phyloP scores from a whole-genome alignment of 495 filamentous ascomycete species.

The Penicillium manginii region DNA sequence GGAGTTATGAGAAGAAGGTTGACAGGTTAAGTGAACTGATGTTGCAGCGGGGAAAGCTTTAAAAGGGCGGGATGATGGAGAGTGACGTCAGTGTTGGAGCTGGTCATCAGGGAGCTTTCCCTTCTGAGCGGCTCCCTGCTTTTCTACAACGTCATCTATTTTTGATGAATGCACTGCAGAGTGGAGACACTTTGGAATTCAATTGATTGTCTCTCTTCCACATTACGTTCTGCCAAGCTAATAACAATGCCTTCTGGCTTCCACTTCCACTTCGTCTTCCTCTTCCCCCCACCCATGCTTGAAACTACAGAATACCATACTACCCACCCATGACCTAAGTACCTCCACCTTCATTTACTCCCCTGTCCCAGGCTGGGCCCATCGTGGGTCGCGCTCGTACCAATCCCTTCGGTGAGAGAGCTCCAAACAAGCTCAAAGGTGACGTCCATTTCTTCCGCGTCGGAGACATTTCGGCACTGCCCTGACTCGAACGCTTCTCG shows the following conservation, averaged over 20 bases:
- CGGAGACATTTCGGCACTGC: slow-evolving; percentile 18
- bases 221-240: slow-evolving; percentile 22
- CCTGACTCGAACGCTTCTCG: slow-evolving; percentile 25
- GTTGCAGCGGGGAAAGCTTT: slow-evolving; percentile 5
- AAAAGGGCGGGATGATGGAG: slow-evolving; percentile 33
- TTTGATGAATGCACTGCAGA: not conserved
- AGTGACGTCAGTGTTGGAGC: slow-evolving; percentile 42
- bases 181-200: slow-evolving; percentile 3
- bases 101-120: not conserved
- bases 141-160: slow-evolving; percentile 1
- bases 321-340: not conserved
- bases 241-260: slow-evolving; percentile 16
- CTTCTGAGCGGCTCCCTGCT: not conserved
- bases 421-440: slow-evolving; percentile 23
- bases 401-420: slow-evolving; percentile 25
- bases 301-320: slow-evolving; percentile 6
- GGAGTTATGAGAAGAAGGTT: slow-evolving; percentile 8
- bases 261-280: not conserved
- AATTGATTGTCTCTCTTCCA: slow-evolving; percentile 15
- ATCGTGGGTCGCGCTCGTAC: slow-evolving; percentile 61
- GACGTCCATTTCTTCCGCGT: slow-evolving; percentile 32
- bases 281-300: slow-evolving; percentile 8
- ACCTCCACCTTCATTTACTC: slow-evolving; percentile 60
- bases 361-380: slow-evolving; percentile 63
- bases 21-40: not conserved